Conservation (phyloP, 2,329 filamentous ascomycete genomes). For the Sarocladiaceae sp. region DNA sequence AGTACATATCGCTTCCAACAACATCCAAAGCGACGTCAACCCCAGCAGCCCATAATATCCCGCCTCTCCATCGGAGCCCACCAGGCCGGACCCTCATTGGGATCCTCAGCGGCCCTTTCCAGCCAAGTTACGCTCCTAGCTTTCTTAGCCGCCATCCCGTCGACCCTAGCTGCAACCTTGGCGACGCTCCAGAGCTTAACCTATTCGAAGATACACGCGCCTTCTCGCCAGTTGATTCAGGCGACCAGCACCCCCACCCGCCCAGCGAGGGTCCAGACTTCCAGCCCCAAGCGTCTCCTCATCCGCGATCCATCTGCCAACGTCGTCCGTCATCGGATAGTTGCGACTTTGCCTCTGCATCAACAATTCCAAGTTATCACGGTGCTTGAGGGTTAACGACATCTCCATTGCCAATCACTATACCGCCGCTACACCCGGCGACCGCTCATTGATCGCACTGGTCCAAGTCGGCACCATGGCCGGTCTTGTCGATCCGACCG, state of each 20-base stretch:
- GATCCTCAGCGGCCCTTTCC: not conserved
- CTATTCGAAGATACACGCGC: not conserved
- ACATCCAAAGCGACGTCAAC: not conserved
- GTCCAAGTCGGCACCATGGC: constrained; percentile 18
- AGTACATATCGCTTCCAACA: too few relatives aligned
- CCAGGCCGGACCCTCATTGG: constrained; percentile 4
- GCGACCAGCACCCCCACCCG: constrained; percentile 2
- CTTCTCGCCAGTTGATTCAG: not conserved
- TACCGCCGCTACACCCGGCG: not conserved
- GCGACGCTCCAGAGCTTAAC: not conserved
- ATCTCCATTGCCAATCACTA: not conserved
- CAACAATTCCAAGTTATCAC: not conserved
- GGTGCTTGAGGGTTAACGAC: too few relatives aligned
- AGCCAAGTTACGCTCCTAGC: not conserved
- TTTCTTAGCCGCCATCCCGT: constrained; percentile 1
- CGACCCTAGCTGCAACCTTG: constrained; percentile 6
- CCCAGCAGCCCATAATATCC: not conserved
- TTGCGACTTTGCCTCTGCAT: not conserved
- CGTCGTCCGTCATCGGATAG: constrained; percentile 3
- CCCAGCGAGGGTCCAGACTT: not conserved
- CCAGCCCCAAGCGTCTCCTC: not conserved
- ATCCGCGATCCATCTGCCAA: constrained; percentile 2
- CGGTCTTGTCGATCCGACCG: constrained; percentile 51
- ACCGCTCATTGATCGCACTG: not conserved
- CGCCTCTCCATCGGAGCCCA: not conserved